phyloP scores from a whole-genome alignment of 768 basidiomycete genomes.

The Boletus vermiculosoides region DNA sequence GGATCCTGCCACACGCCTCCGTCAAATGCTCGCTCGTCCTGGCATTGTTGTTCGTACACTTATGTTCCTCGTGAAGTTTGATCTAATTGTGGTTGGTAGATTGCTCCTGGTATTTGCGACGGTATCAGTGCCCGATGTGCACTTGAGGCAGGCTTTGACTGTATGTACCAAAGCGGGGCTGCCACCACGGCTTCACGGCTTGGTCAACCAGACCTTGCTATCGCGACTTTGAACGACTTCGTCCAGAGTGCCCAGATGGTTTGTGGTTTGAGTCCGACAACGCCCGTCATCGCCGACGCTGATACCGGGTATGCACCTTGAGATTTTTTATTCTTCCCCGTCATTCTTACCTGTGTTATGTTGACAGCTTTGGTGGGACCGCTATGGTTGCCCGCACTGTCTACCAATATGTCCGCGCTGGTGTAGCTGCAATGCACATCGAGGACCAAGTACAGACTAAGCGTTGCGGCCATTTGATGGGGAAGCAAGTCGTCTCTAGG shows the following conservation, averaged over 20 bases:
- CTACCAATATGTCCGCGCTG: slow-evolving; percentile 63
- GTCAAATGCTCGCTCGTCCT: slow-evolving; percentile 66
- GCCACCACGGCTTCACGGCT: slow-evolving; percentile 78
- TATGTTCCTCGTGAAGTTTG: not conserved
- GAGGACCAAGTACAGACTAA: slow-evolving; percentile 85
- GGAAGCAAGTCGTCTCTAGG: slow-evolving; percentile 78
- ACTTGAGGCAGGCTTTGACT: slow-evolving; percentile 74
- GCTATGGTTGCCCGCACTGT: slow-evolving; percentile 76
- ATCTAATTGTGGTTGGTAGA: slow-evolving; percentile 33
- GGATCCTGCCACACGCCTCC: slow-evolving; percentile 69
- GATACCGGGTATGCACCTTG: slow-evolving; percentile 59
- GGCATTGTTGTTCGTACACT: slow-evolving; percentile 65
- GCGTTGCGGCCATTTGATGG: slow-evolving; percentile 74
- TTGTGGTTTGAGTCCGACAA: slow-evolving; percentile 58
- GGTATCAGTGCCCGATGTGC: slow-evolving; percentile 80
- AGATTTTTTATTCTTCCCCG: not conserved
- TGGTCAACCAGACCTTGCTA: slow-evolving; percentile 76
- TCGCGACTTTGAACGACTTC: slow-evolving; percentile 77
- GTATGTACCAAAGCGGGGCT: slow-evolving; percentile 78
- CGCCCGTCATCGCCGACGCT: slow-evolving; percentile 76
- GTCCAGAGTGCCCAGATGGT: slow-evolving; percentile 72
- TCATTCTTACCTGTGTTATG: slow-evolving; percentile 8
- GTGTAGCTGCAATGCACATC: slow-evolving; percentile 74
- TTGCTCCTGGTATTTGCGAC: slow-evolving; percentile 78
- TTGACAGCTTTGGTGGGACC: slow-evolving; percentile 61